Base-by-base conservation (phyloP, 495 filamentous ascomycete genomes). In the Pseudomonodictys pantanalensis region DNA sequence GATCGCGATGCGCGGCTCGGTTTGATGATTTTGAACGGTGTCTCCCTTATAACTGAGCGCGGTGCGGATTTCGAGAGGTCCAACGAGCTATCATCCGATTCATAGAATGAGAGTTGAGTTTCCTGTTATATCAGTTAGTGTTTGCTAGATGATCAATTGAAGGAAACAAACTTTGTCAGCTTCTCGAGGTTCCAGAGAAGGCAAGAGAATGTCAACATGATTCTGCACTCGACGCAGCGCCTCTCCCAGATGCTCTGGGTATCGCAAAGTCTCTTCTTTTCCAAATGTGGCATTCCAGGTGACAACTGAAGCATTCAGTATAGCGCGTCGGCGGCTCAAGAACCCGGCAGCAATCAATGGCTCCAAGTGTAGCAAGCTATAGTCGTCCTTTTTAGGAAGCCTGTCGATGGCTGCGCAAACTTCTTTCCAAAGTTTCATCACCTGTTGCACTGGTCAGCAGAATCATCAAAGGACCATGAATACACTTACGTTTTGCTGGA, bases 261-360 rank as follows among this genome's bases (percentile, higher is more conserved):
- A 83, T 33, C 73, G 65, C 7, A 83, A 48, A 7, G 51, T 56
- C 7, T 75, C 64, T 55, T 80, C 73, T 30, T 56, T 62, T 1
- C 77, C 81, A 69, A 86, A 86, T 0, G 77, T 83, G 1, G 72
- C 58, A 49, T 82, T 81, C 85, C 85, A 90, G 54, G 83, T 74
- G 5, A 75, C 73, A 23, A 87, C 69, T 26, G 83, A 80, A 3
- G 67, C 60, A 52, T 81, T 83, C 12, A 78, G 76, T 25, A 83
- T 75, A 2, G 67, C 68, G 20, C 75, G 77, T 50, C 87, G 80
- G 9, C 73, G 74, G 35, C 79, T 83, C 41, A 78, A 66, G 9
- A 91, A 73, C 7, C 83, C 81, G 32, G 83, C 75, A 30, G 78
- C 73, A 1, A 89, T 69, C 22, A 89, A 70, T 0, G 65, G 59